phyloP scores from a whole-genome alignment of 768 basidiomycete species.

The Asterophora lycoperdoides region DNA sequence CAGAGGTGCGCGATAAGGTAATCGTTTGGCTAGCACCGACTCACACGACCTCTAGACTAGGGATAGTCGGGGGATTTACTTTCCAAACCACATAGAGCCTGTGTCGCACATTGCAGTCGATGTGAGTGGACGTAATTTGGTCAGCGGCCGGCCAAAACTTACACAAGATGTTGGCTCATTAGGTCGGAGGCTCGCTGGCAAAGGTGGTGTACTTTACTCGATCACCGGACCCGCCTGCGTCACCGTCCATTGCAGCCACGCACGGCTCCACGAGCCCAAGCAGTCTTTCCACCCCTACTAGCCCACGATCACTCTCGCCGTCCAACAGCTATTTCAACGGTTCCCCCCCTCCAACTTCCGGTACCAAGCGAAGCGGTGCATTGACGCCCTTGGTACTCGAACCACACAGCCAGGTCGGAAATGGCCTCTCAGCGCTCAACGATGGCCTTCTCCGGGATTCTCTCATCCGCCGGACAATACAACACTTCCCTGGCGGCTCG shows the following conservation, averaged over 20 bases:
- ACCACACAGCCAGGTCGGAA: conserved; percentile 31
- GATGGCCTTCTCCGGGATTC: conserved; percentile 53
- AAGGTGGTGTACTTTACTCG: conserved; percentile 99
- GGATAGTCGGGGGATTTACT: conserved; percentile 94
- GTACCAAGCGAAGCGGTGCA: conserved; percentile 58
- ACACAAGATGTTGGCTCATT: conserved; percentile 15
- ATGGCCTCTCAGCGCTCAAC: conserved; percentile 34
- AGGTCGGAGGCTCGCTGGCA: conserved; percentile 96
- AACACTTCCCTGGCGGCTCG: conserved; percentile 92
- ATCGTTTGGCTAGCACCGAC: conserved; percentile 8
- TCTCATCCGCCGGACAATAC: conserved; percentile 64
- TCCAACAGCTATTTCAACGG: conserved; percentile 27
- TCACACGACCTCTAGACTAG: conserved; percentile 53
- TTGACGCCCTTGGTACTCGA: conserved; percentile 79
- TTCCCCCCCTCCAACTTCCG: conserved; percentile 29
- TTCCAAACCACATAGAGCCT: conserved; percentile 96
- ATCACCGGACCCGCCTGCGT: conserved; percentile 79
- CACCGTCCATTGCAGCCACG: conserved; percentile 65
- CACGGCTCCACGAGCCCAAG: conserved; percentile 49
- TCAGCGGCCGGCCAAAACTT: conserved; percentile 11
- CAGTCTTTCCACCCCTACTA: conserved; percentile 34
- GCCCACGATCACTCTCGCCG: conserved; percentile 39
- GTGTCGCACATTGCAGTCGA: conserved; percentile 98
- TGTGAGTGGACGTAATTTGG: conserved; percentile 47
- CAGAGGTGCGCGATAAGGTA: conserved; percentile 58